Conservation (phyloP, 176 grass and related monocot genomes). For the Musa beccarii region DNA sequence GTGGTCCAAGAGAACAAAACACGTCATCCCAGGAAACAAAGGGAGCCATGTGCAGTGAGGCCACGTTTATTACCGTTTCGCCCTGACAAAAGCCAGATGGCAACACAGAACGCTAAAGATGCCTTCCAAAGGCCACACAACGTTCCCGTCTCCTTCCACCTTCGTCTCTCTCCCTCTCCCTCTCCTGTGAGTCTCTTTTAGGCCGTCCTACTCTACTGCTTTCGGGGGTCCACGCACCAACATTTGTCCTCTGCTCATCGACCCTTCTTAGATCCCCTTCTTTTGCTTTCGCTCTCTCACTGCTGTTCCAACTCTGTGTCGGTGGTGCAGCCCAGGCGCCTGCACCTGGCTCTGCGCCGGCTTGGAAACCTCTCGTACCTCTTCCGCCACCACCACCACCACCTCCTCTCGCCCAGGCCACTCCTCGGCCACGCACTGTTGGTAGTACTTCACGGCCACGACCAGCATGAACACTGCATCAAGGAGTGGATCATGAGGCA, state of each 20-base stretch:
- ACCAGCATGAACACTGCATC: slow-evolving; percentile 75
- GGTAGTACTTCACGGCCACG: slow-evolving; percentile 79
- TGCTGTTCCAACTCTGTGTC: slow-evolving; percentile 21
- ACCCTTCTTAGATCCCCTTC: slow-evolving; percentile 1
- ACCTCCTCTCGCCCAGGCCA: slow-evolving; percentile 40
- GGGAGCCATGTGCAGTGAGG: neutral
- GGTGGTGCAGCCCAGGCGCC: neutral
- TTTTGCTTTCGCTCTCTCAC: slow-evolving; percentile 35
- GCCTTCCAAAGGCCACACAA: neutral
- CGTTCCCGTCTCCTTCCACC: neutral
- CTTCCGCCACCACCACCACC: neutral
- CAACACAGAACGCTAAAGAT: neutral
- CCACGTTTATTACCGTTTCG: neutral
- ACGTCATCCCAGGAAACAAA: too few species aligned
- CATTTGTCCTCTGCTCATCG: neutral
- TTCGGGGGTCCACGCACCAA: neutral
- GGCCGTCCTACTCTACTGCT: neutral
- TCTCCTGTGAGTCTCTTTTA: neutral
- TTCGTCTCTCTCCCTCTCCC: neutral
- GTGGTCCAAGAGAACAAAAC: too few species aligned
- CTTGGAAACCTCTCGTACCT: slow-evolving; percentile 13
- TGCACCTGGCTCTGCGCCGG: neutral
- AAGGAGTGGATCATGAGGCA: neutral
- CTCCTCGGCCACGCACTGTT: slow-evolving; percentile 54
- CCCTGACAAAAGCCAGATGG: neutral